Evolutionary conservation across 208 protist species (phyloP).

Genomic region (Phytomonas francai): DNA sequence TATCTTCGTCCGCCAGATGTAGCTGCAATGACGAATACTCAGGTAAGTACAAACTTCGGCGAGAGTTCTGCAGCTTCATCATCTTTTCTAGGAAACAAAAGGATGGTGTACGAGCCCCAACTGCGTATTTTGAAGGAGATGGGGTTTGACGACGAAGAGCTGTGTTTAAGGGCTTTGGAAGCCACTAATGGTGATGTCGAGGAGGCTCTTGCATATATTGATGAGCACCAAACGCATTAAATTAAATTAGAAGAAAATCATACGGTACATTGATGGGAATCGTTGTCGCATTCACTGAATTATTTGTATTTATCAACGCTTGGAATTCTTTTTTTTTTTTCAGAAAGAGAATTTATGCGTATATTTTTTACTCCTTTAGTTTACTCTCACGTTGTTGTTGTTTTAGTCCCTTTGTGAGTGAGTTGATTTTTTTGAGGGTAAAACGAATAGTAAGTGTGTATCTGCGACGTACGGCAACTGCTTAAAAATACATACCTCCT

Average conservation of each 20-base stretch:
- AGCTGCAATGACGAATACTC: neutral
- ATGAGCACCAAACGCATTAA: conserved; percentile 17
- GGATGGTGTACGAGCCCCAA: conserved; percentile 22
- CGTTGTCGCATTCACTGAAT: neutral
- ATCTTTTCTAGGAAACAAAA: neutral
- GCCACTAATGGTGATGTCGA: conserved; percentile 61
- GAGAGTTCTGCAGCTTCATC: neutral
- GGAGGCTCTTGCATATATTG: conserved; percentile 62
- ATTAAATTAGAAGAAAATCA: conserved; percentile 1
- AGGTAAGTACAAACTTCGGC: neutral
- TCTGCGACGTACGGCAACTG: neutral
- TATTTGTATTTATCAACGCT: conserved; percentile 5
- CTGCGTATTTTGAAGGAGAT: conserved; percentile 44
- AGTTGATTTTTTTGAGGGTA: too few relatives aligned
- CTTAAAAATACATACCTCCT: neutral
- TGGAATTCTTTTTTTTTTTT: conserved; percentile 12
- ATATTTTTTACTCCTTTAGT: too few relatives aligned
- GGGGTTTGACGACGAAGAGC: conserved; percentile 68
- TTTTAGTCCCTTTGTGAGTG: too few relatives aligned
- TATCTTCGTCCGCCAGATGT: too few relatives aligned
- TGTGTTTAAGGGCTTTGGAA: conserved; percentile 46
- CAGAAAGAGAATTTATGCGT: conserved; percentile 3
- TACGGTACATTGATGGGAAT: neutral
- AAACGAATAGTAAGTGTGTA: neutral
- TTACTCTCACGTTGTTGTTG: too few relatives aligned